Base-by-base conservation (phyloP, 2,329 filamentous ascomycete genomes). In the Xylaria multiplex region DNA sequence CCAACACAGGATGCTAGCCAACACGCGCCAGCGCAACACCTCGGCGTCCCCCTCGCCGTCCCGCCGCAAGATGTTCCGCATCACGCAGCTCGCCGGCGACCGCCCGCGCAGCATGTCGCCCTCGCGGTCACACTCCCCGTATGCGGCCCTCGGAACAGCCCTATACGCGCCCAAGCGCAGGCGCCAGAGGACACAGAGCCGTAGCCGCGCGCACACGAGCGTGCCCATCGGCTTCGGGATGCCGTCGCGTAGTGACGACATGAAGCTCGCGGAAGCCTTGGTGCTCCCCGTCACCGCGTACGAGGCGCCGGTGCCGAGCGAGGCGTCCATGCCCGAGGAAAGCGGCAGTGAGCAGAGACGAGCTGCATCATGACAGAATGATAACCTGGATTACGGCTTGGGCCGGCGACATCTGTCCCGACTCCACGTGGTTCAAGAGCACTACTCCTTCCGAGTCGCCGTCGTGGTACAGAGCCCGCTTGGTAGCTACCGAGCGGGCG, bases 21-120 rank as follows among this genome's bases (percentile, higher is more conserved):
- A 22, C 66, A 69, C 53, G 65, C 74, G 30, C 61, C 73, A 30
- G 76, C 78, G 70, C 73, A 65, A 59, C 54, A 72, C 35, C 61
- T 74, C 52, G 68, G 73, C 48, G 7, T 78, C 76, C 5, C 65
- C 78, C 16, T 82, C 81, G 2, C 81, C 82, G 13, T 79, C 78
- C 32, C 79, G 79, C 63, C 79, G 80, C 42, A 78, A 80, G 37
- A 72, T 83, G 19, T 77, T 83, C 16, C 78, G 79, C 62, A 78
- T 80, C 46, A 75, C 80, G 13, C 77, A 82, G 14, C 75, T 80
- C 5, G 48, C 57, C 35, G 42, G 48, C 11, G 77, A 79, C 35
- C 76, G 76, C 40, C 79, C 81, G 46, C 80, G 83, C 22, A 81
- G 81, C 69, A 82, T 83, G 67, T 79, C 78, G 54, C 80, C 79